Base-by-base conservation (phyloP, 331 rosid species). In the Prunus yedoensis region DNA sequence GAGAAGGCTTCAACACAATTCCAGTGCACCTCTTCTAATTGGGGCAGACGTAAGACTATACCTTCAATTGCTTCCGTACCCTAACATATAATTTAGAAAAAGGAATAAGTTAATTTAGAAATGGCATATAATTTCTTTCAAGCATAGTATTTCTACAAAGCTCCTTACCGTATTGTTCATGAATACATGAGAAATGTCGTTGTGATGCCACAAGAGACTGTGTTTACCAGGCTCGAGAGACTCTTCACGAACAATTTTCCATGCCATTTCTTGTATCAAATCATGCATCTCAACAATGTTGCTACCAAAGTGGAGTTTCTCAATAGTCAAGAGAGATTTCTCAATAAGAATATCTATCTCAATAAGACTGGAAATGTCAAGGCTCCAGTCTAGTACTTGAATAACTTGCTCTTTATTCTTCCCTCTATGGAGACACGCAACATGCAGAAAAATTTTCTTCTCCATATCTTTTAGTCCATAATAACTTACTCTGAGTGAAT, bases 221-320 rank as follows among this genome's bases (percentile, higher is more conserved):
- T 6, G 38, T 32, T 32, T 4, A 32, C 38, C 38, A 32, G 6
- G 38, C 6, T 32, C 38, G 4, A 5, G 1, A 32, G 38, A 32
- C 38, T 32, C 38, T 32, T 32, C 1, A 32, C 38, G 38, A 32
- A 32, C 28, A 64, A 64, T 64, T 18, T 4, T 7, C 28, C 50
- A 18, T 10, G 69, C 50, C 69, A 64, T 64, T 18, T 64, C 69
- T 35, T 64, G 69, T 64, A 64, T 43, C 14, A 64, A 18, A 64
- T 38, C 69, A 64, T 64, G 69, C 69, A 64, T 64, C 9, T 11
- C 27, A 8, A 64, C 47, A 8, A 5, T n/a, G 23, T 11, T 2
- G 16, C 32, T 50, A 15, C 54, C 0, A 3, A 7, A 50, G 0
- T 50, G 54, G 16, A 15, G 8, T 50, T 4, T 15, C 9, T 18